phyloP scores from a whole-genome alignment of 352 stramenopile species.

The Phytophthora kernoviae region DNA sequence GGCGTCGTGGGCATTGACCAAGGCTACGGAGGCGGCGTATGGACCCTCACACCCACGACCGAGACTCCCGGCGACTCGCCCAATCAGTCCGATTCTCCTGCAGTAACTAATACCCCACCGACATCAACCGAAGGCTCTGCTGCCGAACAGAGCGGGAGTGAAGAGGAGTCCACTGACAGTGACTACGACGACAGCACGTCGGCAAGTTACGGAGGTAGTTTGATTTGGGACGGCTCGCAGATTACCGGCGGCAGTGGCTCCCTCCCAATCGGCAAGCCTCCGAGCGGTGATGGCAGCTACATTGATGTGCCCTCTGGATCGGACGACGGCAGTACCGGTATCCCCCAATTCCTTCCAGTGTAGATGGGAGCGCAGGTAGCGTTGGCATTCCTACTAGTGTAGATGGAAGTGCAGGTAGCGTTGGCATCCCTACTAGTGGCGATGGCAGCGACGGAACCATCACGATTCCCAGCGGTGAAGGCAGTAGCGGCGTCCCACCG shows the following conservation, averaged over 20 bases:
- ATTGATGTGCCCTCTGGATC: neutral
- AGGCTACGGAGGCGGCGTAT: constrained; percentile 20
- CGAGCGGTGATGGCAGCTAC: constrained; percentile 2
- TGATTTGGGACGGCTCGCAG: constrained; percentile 5
- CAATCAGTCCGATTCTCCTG: neutral
- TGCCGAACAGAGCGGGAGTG: constrained; percentile 1
- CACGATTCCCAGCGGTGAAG: neutral
- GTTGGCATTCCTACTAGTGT: neutral
- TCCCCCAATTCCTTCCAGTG: neutral
- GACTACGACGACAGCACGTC: constrained; percentile 6
- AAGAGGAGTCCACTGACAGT: constrained; percentile 1
- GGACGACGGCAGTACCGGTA: neutral
- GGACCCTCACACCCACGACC: constrained; percentile 8
- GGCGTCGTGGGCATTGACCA: constrained; percentile 17
- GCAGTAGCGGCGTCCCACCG: neutral
- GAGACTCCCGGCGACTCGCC: neutral
- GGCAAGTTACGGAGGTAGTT: neutral
- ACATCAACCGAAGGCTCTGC: constrained; percentile 11
- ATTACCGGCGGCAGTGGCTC: constrained; percentile 4
- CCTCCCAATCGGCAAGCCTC: neutral
- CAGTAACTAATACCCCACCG: constrained; percentile 1
- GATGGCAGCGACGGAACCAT: constrained; percentile 3
- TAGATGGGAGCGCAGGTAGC: neutral
- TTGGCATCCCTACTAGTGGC: neutral
- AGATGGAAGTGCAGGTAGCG: too few species aligned